Conservation (phyloP, 2,329 filamentous ascomycete genomes). For the Calonectria pauciramosa region DNA sequence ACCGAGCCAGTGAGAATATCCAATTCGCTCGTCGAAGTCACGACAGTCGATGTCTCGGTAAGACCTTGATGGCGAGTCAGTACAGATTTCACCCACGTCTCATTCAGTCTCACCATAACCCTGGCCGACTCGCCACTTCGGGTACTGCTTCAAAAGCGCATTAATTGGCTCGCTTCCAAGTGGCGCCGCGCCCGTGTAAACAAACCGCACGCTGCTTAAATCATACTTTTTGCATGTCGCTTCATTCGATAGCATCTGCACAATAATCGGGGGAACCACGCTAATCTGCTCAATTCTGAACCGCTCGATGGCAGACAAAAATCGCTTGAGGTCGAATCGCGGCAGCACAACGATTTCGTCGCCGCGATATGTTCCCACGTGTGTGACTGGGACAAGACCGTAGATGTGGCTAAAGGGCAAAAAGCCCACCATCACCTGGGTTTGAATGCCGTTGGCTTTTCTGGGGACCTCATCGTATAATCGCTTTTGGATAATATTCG, state of each 20-base stretch:
- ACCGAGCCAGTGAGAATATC: conserved; percentile 78
- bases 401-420: conserved; percentile 89
- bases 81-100: background rate
- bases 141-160: conserved; percentile 71
- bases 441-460: conserved; percentile 52
- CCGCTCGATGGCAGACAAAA: conserved; percentile 73
- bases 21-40: conserved; percentile 65
- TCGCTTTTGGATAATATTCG: conserved; percentile 76
- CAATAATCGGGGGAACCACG: conserved; percentile 83
- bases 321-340: conserved; percentile 79
- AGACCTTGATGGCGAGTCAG: conserved; percentile 62
- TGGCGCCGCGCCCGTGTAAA: conserved; percentile 82
- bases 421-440: conserved; percentile 71
- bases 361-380: conserved; percentile 76
- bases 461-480: conserved; percentile 56
- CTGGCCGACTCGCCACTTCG: conserved; percentile 74
- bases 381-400: conserved; percentile 78
- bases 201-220: conserved; percentile 70
- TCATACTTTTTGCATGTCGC: conserved; percentile 73
- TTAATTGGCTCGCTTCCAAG: conserved; percentile 76
- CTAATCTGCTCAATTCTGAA: conserved; percentile 77
- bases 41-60: conserved; percentile 79
- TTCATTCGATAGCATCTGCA: conserved; percentile 76
- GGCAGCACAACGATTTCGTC: conserved; percentile 80
- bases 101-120: conserved; percentile 15